Percentiles rank a stretch among this genome's conserved stretches.
Evolutionary conservation across 75 land plant genomes (phyloP).

Genomic region (Cryptomeria japonica): DNA sequence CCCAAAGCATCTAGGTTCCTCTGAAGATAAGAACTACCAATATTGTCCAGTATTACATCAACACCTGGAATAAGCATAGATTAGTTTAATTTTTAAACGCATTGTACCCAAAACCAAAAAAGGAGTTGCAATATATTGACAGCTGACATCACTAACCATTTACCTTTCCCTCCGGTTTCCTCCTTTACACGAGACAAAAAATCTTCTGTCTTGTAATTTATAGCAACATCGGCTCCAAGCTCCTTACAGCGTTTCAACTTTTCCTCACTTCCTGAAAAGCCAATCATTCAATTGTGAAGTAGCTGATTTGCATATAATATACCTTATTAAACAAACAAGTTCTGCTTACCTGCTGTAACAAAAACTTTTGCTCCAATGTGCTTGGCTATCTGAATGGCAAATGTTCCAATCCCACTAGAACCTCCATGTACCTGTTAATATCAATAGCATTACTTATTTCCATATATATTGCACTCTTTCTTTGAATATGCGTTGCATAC

Average conservation of each 20-base stretch:
- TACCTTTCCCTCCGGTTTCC: conserved; percentile 80
- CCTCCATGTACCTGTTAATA: conserved; percentile 82
- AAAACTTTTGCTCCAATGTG: conserved; percentile 63
- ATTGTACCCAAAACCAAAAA: conserved; percentile 6
- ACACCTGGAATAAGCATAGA: conserved; percentile 56
- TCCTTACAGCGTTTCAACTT: conserved; percentile 70
- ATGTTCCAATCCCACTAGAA: conserved; percentile 93
- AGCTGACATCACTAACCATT: background rate
- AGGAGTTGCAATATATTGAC: background rate
- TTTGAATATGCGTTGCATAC: background rate
- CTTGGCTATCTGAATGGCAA: conserved; percentile 93
- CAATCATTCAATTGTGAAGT: background rate
- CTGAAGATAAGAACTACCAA: conserved; percentile 82
- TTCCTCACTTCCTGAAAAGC: conserved; percentile 65
- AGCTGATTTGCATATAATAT: background rate
- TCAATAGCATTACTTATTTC: conserved; percentile 2
- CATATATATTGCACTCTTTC: background rate
- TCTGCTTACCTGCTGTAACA: conserved; percentile 71
- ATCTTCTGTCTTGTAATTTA: conserved; percentile 90
- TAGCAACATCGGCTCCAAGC: conserved; percentile 93
- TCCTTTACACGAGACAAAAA: conserved; percentile 80
- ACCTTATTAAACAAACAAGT: background rate
- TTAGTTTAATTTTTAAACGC: no score
- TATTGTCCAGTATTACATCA: conserved; percentile 80
- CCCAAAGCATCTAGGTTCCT: conserved; percentile 72